Conservation (phyloP, 176 grass and related monocot species). For the Chrysopogon serrulatus region DNA sequence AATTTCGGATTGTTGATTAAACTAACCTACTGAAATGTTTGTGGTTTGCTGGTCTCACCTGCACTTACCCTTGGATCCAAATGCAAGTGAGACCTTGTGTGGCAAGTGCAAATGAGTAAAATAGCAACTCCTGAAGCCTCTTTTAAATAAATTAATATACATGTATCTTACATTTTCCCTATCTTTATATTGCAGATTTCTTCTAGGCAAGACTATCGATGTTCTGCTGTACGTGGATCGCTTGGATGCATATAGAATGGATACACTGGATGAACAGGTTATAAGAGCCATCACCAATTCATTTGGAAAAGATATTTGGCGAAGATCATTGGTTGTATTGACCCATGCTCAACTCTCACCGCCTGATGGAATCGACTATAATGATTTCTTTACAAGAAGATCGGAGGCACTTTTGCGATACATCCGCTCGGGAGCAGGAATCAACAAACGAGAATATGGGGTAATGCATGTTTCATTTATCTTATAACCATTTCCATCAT, state of each 20-base stretch:
- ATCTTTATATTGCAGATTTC: slow-evolving; percentile 51
- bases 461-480: slow-evolving; percentile 36
- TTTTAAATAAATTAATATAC: background rate
- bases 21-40: slow-evolving; percentile 1
- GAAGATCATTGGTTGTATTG: slow-evolving; percentile 71
- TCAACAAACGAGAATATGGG: slow-evolving; percentile 66
- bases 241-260: slow-evolving; percentile 91
- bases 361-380: slow-evolving; percentile 86
- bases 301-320: slow-evolving; percentile 90
- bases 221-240: slow-evolving; percentile 91
- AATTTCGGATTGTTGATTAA: background rate
- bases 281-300: slow-evolving; percentile 75
- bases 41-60: background rate
- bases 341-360: slow-evolving; percentile 92
- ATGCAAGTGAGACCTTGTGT: background rate
- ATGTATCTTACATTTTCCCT: slow-evolving; percentile 15
- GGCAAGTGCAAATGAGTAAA: background rate
- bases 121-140: background rate
- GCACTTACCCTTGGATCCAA: background rate
- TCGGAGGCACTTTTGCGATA: slow-evolving; percentile 70
- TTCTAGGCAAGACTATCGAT: slow-evolving; percentile 94
- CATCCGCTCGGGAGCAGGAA: slow-evolving; percentile 50
- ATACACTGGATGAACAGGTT: slow-evolving; percentile 75
- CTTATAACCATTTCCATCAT: background rate
- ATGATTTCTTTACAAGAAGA: slow-evolving; percentile 79